phyloP scores from a whole-genome alignment of 176 grass and related monocot genomes.

The Zea mays region DNA sequence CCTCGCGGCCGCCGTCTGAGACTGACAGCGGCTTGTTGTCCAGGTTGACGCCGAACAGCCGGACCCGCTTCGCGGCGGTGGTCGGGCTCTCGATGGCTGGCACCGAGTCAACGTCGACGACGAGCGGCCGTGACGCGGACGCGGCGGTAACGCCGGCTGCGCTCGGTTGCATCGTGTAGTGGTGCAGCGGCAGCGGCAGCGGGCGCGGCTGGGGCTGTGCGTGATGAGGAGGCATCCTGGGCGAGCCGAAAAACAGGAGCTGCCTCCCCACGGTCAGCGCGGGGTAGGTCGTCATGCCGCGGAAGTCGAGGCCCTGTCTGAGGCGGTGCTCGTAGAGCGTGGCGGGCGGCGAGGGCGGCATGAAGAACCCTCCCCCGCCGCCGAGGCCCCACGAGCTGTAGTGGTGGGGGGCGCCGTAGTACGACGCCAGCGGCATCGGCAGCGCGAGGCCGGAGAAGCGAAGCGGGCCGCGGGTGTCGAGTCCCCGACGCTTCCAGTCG shows the following conservation, averaged over 20 bases:
- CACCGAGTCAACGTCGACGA: conserved; percentile 62
- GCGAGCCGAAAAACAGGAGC: conserved; percentile 43
- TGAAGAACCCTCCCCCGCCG: conserved; percentile 48
- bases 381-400: conserved; percentile 44
- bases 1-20: conserved; percentile 13
- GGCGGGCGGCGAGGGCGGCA: conserved; percentile 60
- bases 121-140: conserved; percentile 23
- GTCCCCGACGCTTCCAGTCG: conserved; percentile 76
- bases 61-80: conserved; percentile 68
- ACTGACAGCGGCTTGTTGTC: conserved; percentile 37
- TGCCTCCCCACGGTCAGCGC: conserved; percentile 28
- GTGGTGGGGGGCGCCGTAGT: conserved; percentile 19
- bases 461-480: conserved; percentile 45
- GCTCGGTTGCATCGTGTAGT: conserved; percentile 47
- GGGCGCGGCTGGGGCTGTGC: conserved; percentile 41
- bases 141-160: background rate
- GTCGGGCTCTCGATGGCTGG: conserved; percentile 51
- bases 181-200: conserved; percentile 46
- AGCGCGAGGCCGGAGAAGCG: conserved; percentile 50
- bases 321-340: conserved; percentile 84
- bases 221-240: conserved; percentile 38
- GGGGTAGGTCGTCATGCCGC: conserved; percentile 24
- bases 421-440: conserved; percentile 21
- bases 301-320: conserved; percentile 55
- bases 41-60: conserved; percentile 91